Percentiles rank a stretch among this genome's conserved stretches.
Conservation (phyloP, 2,329 filamentous ascomycete species). For the Teratosphaeria pseudoeucalypti region DNA sequence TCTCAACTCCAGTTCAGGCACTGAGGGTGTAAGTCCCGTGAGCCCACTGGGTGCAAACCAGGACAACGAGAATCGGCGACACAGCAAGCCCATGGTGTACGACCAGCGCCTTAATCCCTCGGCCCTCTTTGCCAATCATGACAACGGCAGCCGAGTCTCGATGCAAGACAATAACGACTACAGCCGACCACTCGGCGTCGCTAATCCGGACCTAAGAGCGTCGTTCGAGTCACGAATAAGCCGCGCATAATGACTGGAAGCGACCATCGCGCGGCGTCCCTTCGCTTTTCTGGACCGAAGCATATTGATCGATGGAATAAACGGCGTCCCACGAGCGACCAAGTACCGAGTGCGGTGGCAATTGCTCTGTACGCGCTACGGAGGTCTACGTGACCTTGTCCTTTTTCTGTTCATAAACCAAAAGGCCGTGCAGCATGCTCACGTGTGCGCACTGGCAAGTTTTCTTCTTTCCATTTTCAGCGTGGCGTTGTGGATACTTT, state of each 20-base stretch:
- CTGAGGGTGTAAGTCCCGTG: conserved; percentile 18
- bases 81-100: conserved; percentile 36
- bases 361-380: not conserved
- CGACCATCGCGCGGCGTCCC: not conserved
- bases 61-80: conserved; percentile 21
- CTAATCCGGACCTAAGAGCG: conserved; percentile 24
- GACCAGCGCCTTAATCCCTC: conserved; percentile 41
- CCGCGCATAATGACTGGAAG: not conserved
- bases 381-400: not conserved
- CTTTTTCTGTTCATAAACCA: not conserved
- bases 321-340: not conserved
- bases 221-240: conserved; percentile 20
- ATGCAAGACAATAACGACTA: conserved; percentile 40
- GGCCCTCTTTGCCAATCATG: conserved; percentile 33
- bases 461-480: not conserved
- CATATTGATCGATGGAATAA: not conserved
- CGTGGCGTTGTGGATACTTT: not conserved
- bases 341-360: not conserved
- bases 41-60: conserved; percentile 20
- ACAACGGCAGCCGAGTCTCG: conserved; percentile 36
- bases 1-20: conserved; percentile 15
- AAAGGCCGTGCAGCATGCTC: not conserved
- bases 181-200: conserved; percentile 34
- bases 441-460: not conserved
- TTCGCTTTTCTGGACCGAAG: not conserved